phyloP scores from a whole-genome alignment of 371 early-diverging fungal genomes.

The Saksenaea oblongispora region DNA sequence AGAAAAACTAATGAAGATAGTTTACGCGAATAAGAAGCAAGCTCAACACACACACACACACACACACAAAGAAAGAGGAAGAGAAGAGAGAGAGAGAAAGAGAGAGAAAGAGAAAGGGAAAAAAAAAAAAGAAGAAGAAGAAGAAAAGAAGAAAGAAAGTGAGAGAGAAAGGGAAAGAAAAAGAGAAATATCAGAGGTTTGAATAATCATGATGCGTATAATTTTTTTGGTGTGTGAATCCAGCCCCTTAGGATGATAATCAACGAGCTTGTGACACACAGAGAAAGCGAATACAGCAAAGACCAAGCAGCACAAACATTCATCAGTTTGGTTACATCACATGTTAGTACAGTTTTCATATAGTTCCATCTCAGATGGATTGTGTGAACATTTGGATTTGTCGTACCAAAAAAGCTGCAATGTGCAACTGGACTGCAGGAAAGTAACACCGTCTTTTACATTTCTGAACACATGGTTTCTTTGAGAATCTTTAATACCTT shows the following conservation, averaged over 20 bases:
- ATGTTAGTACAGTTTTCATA: neutral
- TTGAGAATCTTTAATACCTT: neutral
- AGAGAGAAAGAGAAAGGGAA: neutral
- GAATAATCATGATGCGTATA: too few relatives aligned
- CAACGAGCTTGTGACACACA: neutral
- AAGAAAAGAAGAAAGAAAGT: too few relatives aligned
- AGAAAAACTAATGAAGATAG: neutral
- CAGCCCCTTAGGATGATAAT: neutral
- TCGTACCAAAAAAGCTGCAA: neutral
- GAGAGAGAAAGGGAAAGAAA: too few relatives aligned
- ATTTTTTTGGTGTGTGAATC: neutral
- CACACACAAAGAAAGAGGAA: neutral
- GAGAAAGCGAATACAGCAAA: neutral
- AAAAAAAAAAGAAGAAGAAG: neutral
- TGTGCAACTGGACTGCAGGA: neutral
- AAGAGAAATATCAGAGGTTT: too few relatives aligned
- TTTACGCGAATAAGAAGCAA: neutral
- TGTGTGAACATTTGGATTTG: conserved; percentile 1
- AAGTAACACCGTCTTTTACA: neutral
- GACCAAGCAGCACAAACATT: conserved; percentile 1
- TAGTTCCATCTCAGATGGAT: conserved; percentile 1
- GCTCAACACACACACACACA: neutral
- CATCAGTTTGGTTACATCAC: neutral
- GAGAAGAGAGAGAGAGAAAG: neutral
- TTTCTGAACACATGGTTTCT: neutral